Conservation (phyloP, 805 yeast genomes). For the Saccharomycopsis schoenii region DNA sequence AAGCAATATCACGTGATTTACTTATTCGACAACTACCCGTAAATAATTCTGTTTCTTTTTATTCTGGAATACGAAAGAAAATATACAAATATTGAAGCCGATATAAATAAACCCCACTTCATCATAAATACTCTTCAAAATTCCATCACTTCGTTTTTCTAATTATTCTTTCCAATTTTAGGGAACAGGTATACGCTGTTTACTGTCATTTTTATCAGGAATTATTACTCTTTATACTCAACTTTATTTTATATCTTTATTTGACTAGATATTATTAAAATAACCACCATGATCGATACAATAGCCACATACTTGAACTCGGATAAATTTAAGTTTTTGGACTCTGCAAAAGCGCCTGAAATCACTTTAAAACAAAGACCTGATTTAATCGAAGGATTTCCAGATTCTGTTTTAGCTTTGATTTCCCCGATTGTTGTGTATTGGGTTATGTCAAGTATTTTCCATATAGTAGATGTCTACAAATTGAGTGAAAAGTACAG, state of each 20-base stretch:
- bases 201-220: neutral
- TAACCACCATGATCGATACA: neutral
- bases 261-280: neutral
- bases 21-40: neutral
- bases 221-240: neutral
- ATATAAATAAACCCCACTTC: neutral
- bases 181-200: too few species aligned
- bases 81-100: neutral
- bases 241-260: neutral
- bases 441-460: conserved; percentile 69
- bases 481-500: conserved; percentile 75
- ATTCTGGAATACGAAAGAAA: neutral
- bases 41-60: neutral
- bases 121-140: too few species aligned
- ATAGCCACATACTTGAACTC: neutral
- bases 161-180: too few species aligned
- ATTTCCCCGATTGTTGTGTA: conserved; percentile 71
- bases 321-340: conserved; percentile 3
- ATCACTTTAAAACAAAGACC: conserved; percentile 26
- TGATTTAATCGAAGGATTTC: conserved; percentile 45
- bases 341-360: conserved; percentile 23
- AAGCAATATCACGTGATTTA: neutral
- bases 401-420: conserved; percentile 67
- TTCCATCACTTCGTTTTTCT: too few species aligned
- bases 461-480: conserved; percentile 64